These are phyloP conservation scores for Lentinula detonsa DNA, from an alignment of 768 basidiomycete species.

Conservation along the genomic window DNA sequence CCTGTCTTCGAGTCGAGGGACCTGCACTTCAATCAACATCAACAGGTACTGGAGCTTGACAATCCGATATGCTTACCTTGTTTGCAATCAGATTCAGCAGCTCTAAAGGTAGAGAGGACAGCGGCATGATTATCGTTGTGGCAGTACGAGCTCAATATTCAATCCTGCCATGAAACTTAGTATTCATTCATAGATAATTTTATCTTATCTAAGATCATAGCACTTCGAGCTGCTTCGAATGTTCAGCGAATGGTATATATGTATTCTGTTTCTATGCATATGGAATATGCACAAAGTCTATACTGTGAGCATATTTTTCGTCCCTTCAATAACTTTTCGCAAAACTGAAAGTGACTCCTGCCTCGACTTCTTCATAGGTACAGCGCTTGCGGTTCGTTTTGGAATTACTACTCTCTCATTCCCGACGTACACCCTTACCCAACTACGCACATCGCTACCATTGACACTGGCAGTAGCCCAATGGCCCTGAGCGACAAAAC, in stretches of 20 bases:
- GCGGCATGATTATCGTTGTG: neutral
- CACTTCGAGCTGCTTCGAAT: no score
- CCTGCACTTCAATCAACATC: neutral
- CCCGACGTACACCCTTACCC: conserved; percentile 1
- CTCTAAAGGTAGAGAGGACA: neutral
- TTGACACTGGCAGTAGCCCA: neutral
- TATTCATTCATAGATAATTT: no score
- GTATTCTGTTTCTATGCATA: no score
- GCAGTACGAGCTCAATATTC: no score
- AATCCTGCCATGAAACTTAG: no score
- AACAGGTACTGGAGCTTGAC: neutral
- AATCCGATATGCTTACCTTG: neutral
- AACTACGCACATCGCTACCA: neutral
- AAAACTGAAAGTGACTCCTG: neutral
- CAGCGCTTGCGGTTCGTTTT: neutral
- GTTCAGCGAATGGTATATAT: no score
- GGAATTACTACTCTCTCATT: neutral
- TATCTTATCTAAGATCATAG: no score
- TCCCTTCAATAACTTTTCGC: neutral
- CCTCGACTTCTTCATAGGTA: neutral
- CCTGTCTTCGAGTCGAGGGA: neutral
- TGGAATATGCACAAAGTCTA: neutral
- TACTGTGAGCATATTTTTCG: neutral
- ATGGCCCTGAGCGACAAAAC: neutral
- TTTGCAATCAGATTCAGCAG: neutral